Evolutionary conservation across 75 land plant species (phyloP).

Genomic region (Chamaecyparis obtusa): DNA sequence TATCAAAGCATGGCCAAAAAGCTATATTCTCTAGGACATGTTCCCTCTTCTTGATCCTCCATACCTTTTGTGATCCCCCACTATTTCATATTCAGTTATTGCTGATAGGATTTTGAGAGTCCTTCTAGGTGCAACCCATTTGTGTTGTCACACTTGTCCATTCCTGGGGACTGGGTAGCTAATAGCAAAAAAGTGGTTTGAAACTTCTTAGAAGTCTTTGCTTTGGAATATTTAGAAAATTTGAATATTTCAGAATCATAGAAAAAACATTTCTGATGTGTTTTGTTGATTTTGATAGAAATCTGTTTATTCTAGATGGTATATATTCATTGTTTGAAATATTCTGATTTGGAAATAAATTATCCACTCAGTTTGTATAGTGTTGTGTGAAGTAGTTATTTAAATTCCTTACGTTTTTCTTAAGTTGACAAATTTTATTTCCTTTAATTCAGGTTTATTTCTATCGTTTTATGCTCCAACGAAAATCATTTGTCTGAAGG

Average conservation of each 20-base stretch:
- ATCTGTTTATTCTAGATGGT: background rate
- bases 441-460: background rate
- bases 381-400: background rate
- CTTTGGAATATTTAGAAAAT: background rate
- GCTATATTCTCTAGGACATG: background rate
- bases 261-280: background rate
- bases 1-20: slow-evolving; percentile 1
- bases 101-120: background rate
- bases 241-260: background rate
- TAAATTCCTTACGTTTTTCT: background rate
- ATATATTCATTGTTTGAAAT: background rate
- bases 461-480: background rate
- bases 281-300: background rate
- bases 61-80: background rate
- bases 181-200: background rate
- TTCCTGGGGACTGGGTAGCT: background rate
- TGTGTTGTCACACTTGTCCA: background rate
- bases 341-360: background rate
- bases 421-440: background rate
- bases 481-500: background rate
- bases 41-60: background rate
- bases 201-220: background rate
- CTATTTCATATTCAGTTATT: background rate
- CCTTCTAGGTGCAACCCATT: background rate
- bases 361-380: background rate